Percentiles rank a stretch among this genome's conserved stretches.
These are phyloP conservation scores for Trichocomaceae sp. DNA, from an alignment of 2,329 filamentous ascomycete species.

Conservation along the genomic window DNA sequence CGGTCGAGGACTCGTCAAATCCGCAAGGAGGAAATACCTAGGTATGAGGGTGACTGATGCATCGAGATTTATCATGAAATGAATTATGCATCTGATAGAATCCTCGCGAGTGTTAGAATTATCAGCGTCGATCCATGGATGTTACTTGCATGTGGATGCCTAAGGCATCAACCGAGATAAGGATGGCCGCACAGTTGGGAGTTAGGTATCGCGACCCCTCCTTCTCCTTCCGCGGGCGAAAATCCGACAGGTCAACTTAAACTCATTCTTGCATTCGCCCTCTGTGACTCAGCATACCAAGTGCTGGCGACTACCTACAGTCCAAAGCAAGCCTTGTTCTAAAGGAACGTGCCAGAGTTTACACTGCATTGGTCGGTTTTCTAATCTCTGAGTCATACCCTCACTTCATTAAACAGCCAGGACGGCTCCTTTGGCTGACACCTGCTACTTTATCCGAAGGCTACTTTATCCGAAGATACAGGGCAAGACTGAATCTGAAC, in stretches of 20 bases:
- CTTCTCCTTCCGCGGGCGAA: background rate
- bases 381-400: slow-evolving; percentile 1
- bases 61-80: too few relatives aligned
- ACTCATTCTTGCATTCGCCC: background rate
- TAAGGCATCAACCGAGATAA: background rate
- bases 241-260: background rate
- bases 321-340: background rate
- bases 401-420: background rate
- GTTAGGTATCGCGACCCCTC: background rate
- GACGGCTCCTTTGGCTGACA: background rate
- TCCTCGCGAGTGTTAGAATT: too few relatives aligned
- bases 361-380: background rate
- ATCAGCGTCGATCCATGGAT: too few relatives aligned
- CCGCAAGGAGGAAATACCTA: too few relatives aligned
- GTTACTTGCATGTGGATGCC: background rate
- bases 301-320: too few relatives aligned
- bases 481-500: background rate
- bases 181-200: background rate
- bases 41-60: too few relatives aligned
- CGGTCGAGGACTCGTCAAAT: too few relatives aligned
- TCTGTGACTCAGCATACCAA: background rate
- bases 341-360: background rate
- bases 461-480: background rate
- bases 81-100: too few relatives aligned
- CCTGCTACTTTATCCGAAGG: background rate